Evolutionary conservation across 768 basidiomycete species (phyloP), one percentile per base, ranked within the genome.

Genomic region (Tulasnella sp.): DNA sequence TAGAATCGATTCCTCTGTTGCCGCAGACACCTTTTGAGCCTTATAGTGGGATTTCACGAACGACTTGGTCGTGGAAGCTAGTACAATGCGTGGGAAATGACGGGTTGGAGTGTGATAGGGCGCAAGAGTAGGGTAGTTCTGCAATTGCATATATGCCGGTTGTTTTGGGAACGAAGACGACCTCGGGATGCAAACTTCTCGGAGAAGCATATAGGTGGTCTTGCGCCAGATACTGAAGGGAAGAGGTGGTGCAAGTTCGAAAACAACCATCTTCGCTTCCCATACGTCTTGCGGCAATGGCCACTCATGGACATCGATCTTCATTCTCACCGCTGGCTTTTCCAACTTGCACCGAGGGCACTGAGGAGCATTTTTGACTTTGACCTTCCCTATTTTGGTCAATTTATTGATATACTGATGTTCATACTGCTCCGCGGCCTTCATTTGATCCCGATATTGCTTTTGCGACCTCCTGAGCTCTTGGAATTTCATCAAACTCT

Each of bases 311-410:
- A 48, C 25, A 8, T 45, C 37, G 37, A 48, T 48, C 45, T 48
- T 9, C 15, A 48, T 13, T 8, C 10, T 15, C 27, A 15, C 40
- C n/a, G 47, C 47, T 40, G 57, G 4, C 1, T 10, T 20, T 19
- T 57, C 22, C 15, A 63, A 53, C 0, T 7, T 5, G 39, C 71
- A 72, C 46, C 60, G 66, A 2, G 15, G 4, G 48, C 67, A 70
- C 1, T 2, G 12, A 46, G 20, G 29, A 20, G n/a, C n/a, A 20
- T 46, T 3, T 35, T 13, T 20, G n/a, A n/a, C 9, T 20, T 22
- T 22, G 9, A n/a, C 9, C 24, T 13, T 20, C 10, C 24, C 40
- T 22, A 20, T 10, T 9, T 20, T n/a, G n/a, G n/a, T 22, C 9
- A 9, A n/a, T 10, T 42, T 13, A 10, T 42, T 35, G 12, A 12